Conservation (phyloP, 768 basidiomycete species). For the Suillus paluster region DNA sequence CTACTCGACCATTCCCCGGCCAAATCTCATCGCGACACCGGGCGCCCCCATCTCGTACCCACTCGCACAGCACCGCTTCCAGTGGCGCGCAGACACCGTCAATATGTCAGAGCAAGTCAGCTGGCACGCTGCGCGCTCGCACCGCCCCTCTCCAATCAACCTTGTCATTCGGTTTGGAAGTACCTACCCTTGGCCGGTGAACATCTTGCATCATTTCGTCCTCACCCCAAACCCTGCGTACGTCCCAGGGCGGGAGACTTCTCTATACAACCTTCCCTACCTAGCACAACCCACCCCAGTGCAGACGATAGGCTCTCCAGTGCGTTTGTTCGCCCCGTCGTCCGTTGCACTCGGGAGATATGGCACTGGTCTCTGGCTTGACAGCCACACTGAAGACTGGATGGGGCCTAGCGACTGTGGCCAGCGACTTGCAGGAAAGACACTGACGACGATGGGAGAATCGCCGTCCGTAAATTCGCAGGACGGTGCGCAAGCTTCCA, state of each 20-base stretch:
- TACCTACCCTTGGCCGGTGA: constrained; percentile 69
- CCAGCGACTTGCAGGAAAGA: constrained; percentile 60
- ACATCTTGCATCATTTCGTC: constrained; percentile 66
- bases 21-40: constrained; percentile 17
- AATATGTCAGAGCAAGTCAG: constrained; percentile 41
- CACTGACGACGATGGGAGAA: constrained; percentile 13
- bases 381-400: constrained; percentile 61
- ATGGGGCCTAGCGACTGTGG: constrained; percentile 50
- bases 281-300: constrained; percentile 37
- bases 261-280: constrained; percentile 50
- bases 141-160: constrained; percentile 42
- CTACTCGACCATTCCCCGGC: constrained; percentile 40
- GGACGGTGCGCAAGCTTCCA: constrained; percentile 19
- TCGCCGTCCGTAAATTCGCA: neutral
- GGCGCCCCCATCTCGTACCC: constrained; percentile 43
- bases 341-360: constrained; percentile 58
- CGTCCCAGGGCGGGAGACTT: constrained; percentile 18
- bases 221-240: constrained; percentile 51
- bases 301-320: constrained; percentile 54
- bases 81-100: constrained; percentile 60
- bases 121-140: constrained; percentile 18
- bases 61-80: constrained; percentile 51
- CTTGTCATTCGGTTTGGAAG: constrained; percentile 64
- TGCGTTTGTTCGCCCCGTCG: constrained; percentile 59
- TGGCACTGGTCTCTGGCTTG: constrained; percentile 71